Percentiles rank a stretch among this genome's conserved stretches.
Evolutionary conservation across 768 basidiomycete genomes (phyloP).

Genomic region (Termitomyces sp.): DNA sequence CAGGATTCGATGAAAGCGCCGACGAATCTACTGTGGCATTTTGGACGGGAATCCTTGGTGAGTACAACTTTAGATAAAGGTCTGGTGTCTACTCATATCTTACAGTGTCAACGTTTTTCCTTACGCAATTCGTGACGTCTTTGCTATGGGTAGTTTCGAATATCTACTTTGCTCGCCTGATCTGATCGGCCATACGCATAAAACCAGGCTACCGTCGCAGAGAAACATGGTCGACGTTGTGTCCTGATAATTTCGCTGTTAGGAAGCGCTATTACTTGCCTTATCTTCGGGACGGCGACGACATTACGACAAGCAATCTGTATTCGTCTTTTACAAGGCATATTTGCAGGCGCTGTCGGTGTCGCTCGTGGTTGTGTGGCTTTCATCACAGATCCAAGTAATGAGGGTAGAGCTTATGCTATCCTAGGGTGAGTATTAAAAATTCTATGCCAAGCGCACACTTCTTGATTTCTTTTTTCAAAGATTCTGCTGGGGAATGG

Average conservation of each 20-base stretch:
- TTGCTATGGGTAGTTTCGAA: slow-evolving; percentile 71
- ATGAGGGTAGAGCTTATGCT: slow-evolving; percentile 93
- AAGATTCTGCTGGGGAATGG: slow-evolving; percentile 95
- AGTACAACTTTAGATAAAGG: slow-evolving; percentile 14
- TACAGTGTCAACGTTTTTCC: slow-evolving; percentile 78
- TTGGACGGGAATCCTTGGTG: slow-evolving; percentile 83
- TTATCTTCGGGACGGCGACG: slow-evolving; percentile 73
- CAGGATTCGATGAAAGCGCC: slow-evolving; percentile 64
- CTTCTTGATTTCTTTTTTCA: slow-evolving; percentile 5
- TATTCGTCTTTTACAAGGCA: slow-evolving; percentile 84
- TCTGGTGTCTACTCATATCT: slow-evolving; percentile 11
- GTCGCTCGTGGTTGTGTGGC: slow-evolving; percentile 88
- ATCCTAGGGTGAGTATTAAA: slow-evolving; percentile 63
- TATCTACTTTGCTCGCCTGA: slow-evolving; percentile 8
- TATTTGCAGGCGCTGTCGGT: slow-evolving; percentile 92
- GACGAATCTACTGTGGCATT: slow-evolving; percentile 86
- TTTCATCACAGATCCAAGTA: slow-evolving; percentile 84
- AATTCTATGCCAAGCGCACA: neutral
- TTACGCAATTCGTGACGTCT: slow-evolving; percentile 94
- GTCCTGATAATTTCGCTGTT: slow-evolving; percentile 84
- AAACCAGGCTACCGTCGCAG: slow-evolving; percentile 81
- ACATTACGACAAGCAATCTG: slow-evolving; percentile 76
- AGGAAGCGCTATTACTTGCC: slow-evolving; percentile 78
- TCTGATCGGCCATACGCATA: slow-evolving; percentile 8
- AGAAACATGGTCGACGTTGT: slow-evolving; percentile 80